phyloP scores from a whole-genome alignment of 495 filamentous ascomycete species.

The Tuber magnatum region DNA sequence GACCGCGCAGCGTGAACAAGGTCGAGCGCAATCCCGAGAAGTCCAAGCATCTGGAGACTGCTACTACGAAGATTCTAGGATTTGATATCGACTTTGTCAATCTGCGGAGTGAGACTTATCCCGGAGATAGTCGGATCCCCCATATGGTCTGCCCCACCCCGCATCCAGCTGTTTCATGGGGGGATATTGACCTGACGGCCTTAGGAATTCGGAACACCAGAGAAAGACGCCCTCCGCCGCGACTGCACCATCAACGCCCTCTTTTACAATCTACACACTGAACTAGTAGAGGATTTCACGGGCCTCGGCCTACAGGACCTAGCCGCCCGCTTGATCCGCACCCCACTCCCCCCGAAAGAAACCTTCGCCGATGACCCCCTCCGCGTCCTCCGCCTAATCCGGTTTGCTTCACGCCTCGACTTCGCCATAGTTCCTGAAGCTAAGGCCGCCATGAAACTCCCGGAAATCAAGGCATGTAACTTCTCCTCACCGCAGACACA shows the following conservation, averaged over 20 bases:
- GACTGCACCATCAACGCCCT: slow-evolving; percentile 94
- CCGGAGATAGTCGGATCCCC: slow-evolving; percentile 76
- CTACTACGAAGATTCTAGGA: slow-evolving; percentile 75
- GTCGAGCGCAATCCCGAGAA: slow-evolving; percentile 91
- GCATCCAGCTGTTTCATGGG: neutral
- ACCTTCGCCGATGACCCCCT: slow-evolving; percentile 95
- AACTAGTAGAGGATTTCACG: slow-evolving; percentile 76
- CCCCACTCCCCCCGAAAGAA: slow-evolving; percentile 78
- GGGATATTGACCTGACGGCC: neutral
- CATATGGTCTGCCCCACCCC: slow-evolving; percentile 49
- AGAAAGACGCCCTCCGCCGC: slow-evolving; percentile 80
- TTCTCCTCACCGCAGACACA: neutral
- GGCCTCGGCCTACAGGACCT: slow-evolving; percentile 68
- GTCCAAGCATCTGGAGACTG: slow-evolving; percentile 93
- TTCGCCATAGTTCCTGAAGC: slow-evolving; percentile 67
- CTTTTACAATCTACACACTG: slow-evolving; percentile 83
- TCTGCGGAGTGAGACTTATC: slow-evolving; percentile 82
- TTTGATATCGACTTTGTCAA: slow-evolving; percentile 93
- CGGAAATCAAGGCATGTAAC: slow-evolving; percentile 48
- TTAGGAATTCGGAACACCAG: slow-evolving; percentile 75
- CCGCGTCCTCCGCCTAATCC: slow-evolving; percentile 76
- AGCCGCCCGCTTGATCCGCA: slow-evolving; percentile 63
- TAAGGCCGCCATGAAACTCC: slow-evolving; percentile 65
- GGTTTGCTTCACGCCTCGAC: slow-evolving; percentile 77
- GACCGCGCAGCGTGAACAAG: slow-evolving; percentile 56